Percentiles rank a stretch among this genome's conserved stretches.
Evolutionary conservation across 176 grass and related monocot genomes (phyloP).

Genomic region (Elymus sibiricus): DNA sequence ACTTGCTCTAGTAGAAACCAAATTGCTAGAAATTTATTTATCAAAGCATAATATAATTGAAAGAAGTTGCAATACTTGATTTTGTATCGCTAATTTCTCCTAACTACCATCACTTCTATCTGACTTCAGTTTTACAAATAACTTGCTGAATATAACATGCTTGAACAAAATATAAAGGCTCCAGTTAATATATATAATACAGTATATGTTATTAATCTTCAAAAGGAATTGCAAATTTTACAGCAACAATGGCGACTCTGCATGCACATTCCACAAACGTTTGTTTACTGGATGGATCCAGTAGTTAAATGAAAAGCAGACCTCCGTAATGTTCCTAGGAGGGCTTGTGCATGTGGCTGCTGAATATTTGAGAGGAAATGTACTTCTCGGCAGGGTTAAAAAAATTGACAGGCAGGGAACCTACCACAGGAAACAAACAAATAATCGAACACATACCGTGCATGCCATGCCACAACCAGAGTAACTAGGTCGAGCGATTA

Average conservation of each 20-base stretch:
- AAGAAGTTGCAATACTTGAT: background rate
- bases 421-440: no score
- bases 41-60: background rate
- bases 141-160: background rate
- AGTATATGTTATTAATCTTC: background rate
- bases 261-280: conserved; percentile 55
- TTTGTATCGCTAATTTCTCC: background rate
- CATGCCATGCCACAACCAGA: no score
- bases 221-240: conserved; percentile 34
- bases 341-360: no score
- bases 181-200: background rate
- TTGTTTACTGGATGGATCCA: conserved; percentile 93
- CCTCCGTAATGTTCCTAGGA: conserved; percentile 8
- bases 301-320: conserved; percentile 41
- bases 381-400: no score
- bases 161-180: background rate
- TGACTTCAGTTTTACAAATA: background rate
- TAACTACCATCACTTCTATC: background rate
- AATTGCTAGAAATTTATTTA: background rate
- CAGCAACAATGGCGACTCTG: conserved; percentile 65
- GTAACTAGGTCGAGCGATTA: no score
- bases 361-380: no score
- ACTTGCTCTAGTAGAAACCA: conserved; percentile 39
- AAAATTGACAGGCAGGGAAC: no score
- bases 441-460: no score